These are phyloP conservation scores for Groenewaldozyma sp. DNA, from an alignment of 1,139 yeast species.

Conservation along the genomic window DNA sequence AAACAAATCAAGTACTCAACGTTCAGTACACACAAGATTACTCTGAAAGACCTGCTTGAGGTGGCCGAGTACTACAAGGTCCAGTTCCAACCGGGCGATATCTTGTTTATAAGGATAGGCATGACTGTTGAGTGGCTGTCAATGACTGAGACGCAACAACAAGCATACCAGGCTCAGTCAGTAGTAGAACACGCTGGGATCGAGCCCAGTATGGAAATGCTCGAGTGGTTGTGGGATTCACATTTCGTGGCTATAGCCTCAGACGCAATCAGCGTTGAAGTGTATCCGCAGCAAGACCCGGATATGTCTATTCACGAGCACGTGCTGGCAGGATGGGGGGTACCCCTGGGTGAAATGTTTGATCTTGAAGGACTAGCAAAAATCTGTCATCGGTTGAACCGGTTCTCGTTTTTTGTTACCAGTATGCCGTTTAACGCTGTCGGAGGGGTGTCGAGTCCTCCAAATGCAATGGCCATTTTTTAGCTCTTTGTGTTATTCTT, in stretches of 20 bases:
- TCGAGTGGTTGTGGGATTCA: conserved; percentile 14
- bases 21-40: conserved; percentile 20
- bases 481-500: too few species aligned
- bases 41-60: conserved; percentile 17
- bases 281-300: conserved; percentile 13
- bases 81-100: conserved; percentile 22
- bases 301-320: conserved; percentile 6
- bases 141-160: conserved; percentile 11
- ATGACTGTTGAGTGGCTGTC: conserved; percentile 24
- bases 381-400: conserved; percentile 14
- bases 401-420: conserved; percentile 14
- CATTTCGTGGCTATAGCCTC: conserved; percentile 20
- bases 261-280: conserved; percentile 18
- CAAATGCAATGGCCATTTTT: conserved; percentile 27
- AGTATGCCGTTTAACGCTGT: conserved; percentile 22
- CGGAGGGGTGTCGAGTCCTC: conserved; percentile 27
- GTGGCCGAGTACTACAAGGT: conserved; percentile 19
- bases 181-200: conserved; percentile 6
- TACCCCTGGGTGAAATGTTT: conserved; percentile 14
- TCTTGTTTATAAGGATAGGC: conserved; percentile 25
- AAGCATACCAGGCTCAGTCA: conserved; percentile 1
- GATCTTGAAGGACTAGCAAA: conserved; percentile 16
- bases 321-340: conserved; percentile 17
- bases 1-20: conserved; percentile 21
- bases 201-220: conserved; percentile 7